Conservation (phyloP, 306 rosid genomes). For the Malus domestica region DNA sequence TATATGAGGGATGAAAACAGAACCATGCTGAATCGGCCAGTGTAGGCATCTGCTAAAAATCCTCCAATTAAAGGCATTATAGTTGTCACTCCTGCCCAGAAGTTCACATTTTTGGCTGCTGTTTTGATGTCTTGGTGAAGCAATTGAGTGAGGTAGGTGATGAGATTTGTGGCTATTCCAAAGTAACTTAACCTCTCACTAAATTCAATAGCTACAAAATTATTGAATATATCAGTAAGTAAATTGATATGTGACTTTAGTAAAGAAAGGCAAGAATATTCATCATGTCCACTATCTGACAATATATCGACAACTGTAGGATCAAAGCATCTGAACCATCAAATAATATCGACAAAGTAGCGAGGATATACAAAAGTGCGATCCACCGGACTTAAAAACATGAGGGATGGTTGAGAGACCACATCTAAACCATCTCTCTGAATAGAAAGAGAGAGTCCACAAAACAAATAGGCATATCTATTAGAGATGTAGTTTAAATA, state of each 20-base stretch:
- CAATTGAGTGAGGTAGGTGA: conserved; percentile 64
- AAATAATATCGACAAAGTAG: no score
- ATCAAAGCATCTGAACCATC: no score
- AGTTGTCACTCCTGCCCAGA: conserved; percentile 85
- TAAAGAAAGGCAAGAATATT: neutral
- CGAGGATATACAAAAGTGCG: no score
- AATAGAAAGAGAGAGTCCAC: no score
- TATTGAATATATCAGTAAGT: neutral
- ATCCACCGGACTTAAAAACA: no score
- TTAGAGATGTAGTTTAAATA: no score
- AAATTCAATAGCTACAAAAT: conserved; percentile 65
- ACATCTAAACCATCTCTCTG: no score
- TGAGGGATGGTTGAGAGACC: no score
- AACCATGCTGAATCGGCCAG: conserved; percentile 72
- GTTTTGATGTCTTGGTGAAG: conserved; percentile 71
- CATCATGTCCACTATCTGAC: neutral
- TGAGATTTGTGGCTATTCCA: conserved; percentile 75
- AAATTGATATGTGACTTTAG: neutral
- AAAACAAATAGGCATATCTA: no score
- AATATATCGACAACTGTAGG: no score
- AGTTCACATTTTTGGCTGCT: conserved; percentile 77
- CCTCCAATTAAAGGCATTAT: conserved; percentile 80
- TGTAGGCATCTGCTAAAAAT: conserved; percentile 81
- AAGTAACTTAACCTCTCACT: conserved; percentile 83
- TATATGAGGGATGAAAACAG: conserved; percentile 48